phyloP scores from a whole-genome alignment of 139 green algal species.

The Limnomonas spitsbergensis region DNA sequence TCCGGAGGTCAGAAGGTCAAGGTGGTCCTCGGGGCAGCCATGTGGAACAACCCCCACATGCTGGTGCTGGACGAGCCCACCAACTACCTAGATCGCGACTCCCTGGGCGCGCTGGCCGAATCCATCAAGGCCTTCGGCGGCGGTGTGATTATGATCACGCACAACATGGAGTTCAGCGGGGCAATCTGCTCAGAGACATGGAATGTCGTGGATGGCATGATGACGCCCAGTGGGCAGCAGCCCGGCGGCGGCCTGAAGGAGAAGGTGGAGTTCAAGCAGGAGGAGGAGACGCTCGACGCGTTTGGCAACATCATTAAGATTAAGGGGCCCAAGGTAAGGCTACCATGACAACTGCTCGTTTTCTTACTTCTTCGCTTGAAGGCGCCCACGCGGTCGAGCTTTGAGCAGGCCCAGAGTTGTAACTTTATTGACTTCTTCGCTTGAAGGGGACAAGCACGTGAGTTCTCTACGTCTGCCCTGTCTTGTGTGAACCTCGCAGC shows the following conservation, averaged over 20 bases:
- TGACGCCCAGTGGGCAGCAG: constrained; percentile 41
- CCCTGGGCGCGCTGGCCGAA: constrained; percentile 73
- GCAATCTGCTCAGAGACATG: constrained; percentile 82
- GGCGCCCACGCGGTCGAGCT: too few species aligned
- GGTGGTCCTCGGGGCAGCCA: constrained; percentile 68
- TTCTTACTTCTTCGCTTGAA: not conserved
- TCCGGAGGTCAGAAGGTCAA: constrained; percentile 85
- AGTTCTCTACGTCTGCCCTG: too few species aligned
- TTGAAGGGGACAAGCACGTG: too few species aligned
- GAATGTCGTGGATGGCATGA: constrained; percentile 73
- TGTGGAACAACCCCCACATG: constrained; percentile 84
- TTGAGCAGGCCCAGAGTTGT: too few species aligned
- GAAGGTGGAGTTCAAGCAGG: constrained; percentile 76
- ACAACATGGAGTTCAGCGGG: constrained; percentile 54
- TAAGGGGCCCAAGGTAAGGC: constrained; percentile 73
- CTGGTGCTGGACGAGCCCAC: constrained; percentile 87
- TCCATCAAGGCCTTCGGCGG: constrained; percentile 81
- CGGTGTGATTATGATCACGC: constrained; percentile 83
- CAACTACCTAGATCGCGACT: constrained; percentile 85
- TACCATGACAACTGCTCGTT: constrained; percentile 31
- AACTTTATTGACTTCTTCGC: not conserved
- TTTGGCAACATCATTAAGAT: constrained; percentile 88
- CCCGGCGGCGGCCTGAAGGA: constrained; percentile 44
- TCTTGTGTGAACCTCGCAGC: too few species aligned
- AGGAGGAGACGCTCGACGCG: constrained; percentile 81